Base-by-base conservation (phyloP, 768 basidiomycete species). In the Hypsizygus marmoreus region DNA sequence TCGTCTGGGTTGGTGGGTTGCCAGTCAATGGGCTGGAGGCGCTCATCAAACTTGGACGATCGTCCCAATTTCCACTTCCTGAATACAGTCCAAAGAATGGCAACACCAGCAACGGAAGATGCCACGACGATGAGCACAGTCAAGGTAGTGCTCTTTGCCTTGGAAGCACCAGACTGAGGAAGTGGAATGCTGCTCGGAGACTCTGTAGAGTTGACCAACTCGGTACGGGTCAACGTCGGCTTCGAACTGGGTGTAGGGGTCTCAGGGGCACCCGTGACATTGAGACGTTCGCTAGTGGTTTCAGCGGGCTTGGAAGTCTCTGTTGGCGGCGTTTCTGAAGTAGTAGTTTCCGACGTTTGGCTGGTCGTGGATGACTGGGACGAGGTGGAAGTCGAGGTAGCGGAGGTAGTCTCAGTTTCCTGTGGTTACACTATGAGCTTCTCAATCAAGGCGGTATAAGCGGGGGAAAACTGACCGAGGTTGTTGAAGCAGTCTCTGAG, bases 31-130 rank as follows among this genome's bases (percentile, higher is more conserved):
- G 92, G 91, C 48, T 87, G 81, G 71, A 95, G 80, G 54, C 91
- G 88, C 50, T 83, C 81, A 57, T 90, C 87, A 62, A 93, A 93
- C 56, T 80, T 77, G 59, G 80, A 75, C 23, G 91, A 92, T 46
- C 86, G 81, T 43, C 80, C 82, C 60, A 93, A 83, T 71, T 92
- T 91, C 87, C 89, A 92, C 66, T 93, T 92, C 71, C 91, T 86
- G 74, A 93, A 88, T 60, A 91, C 69, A 37, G 91, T 94, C 91
- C 91, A 95, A 51, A 86, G 73, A 55, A 92, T 81, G 45, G 78
- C 76, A 40, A 86, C 60, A 23, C 76, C 86, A 40, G 81, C 91
- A 32, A 92, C 56, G 35, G 74, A 81, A 5, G 84, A 75, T 4
- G 80, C 91, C 40, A 89, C 72, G 40, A 80, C 78, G 57, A 91